Conservation (phyloP, 768 basidiomycete genomes). For the Podaxis sp. region DNA sequence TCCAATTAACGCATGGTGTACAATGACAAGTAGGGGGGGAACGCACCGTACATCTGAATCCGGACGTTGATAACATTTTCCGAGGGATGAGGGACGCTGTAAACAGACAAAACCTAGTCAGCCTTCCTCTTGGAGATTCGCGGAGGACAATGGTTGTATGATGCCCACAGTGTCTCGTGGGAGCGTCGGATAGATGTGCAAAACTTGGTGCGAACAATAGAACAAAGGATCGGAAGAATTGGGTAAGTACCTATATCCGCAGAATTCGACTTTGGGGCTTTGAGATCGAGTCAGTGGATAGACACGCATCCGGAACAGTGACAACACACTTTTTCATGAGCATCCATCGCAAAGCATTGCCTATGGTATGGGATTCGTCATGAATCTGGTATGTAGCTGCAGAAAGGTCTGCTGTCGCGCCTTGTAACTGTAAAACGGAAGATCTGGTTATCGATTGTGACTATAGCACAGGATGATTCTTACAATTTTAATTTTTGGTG, state of each 20-base stretch:
- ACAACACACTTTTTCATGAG: slow-evolving; percentile 92
- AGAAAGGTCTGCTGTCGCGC: slow-evolving; percentile 77
- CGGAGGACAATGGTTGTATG: slow-evolving; percentile 1
- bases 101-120: slow-evolving; percentile 2
- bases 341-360: slow-evolving; percentile 96
- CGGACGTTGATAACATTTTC: slow-evolving; percentile 95
- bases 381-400: slow-evolving; percentile 89
- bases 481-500: slow-evolving; percentile 44
- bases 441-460: not conserved
- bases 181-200: slow-evolving; percentile 6
- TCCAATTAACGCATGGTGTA: not conserved
- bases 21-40: not conserved
- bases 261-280: slow-evolving; percentile 96
- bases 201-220: not conserved
- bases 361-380: slow-evolving; percentile 95
- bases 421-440: slow-evolving; percentile 65
- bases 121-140: slow-evolving; percentile 1
- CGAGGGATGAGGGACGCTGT: slow-evolving; percentile 90
- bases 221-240: slow-evolving; percentile 2
- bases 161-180: slow-evolving; percentile 2
- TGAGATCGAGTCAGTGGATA: slow-evolving; percentile 12
- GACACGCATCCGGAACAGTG: not conserved
- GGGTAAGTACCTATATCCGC: slow-evolving; percentile 81
- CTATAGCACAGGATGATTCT: slow-evolving; percentile 5
- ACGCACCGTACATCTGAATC: slow-evolving; percentile 99